Conservation (phyloP, 2,329 filamentous ascomycete genomes). For the Alternaria sp. region DNA sequence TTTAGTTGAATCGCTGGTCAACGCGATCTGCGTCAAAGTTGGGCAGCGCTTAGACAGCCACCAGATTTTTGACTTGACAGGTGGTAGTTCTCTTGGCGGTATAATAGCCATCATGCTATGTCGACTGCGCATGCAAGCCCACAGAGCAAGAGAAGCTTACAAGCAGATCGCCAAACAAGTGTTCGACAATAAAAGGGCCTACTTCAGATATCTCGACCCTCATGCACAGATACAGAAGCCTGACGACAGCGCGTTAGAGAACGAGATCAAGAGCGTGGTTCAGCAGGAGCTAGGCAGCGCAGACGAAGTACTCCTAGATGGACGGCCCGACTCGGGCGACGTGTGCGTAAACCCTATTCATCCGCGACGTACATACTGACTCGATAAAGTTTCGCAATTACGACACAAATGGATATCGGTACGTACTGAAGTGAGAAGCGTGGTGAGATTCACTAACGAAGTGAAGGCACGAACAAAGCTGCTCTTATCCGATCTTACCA, state of each 20-base stretch:
- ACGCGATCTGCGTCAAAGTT: constrained; percentile 38
- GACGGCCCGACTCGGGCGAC: constrained; percentile 32
- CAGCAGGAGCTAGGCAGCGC: constrained; percentile 20
- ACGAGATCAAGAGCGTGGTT: constrained; percentile 29
- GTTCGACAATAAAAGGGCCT: constrained; percentile 34
- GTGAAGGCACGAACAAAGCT: constrained; percentile 27
- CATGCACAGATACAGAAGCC: constrained; percentile 10
- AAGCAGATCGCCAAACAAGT: constrained; percentile 32
- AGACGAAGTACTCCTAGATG: constrained; percentile 34
- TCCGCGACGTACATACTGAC: constrained; percentile 6
- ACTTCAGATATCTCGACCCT: constrained; percentile 34
- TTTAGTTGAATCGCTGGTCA: constrained; percentile 39
- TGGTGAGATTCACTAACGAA: neutral
- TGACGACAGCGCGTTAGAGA: constrained; percentile 25
- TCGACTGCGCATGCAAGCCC: constrained; percentile 38
- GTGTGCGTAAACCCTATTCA: constrained; percentile 27
- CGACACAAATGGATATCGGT: constrained; percentile 38
- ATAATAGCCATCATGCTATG: constrained; percentile 39
- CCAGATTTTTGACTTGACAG: constrained; percentile 42
- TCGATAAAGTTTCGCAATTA: constrained; percentile 31
- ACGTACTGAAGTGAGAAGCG: neutral
- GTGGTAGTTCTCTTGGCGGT: constrained; percentile 37
- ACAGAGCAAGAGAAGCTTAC: constrained; percentile 39
- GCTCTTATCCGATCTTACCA: constrained; percentile 41
- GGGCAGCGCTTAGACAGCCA: constrained; percentile 31